A percentile compares a stretch with the other conserved stretches of the same genome.
Conservation (phyloP, 2,329 filamentous ascomycete species). For the Boeremia lycopersici region DNA sequence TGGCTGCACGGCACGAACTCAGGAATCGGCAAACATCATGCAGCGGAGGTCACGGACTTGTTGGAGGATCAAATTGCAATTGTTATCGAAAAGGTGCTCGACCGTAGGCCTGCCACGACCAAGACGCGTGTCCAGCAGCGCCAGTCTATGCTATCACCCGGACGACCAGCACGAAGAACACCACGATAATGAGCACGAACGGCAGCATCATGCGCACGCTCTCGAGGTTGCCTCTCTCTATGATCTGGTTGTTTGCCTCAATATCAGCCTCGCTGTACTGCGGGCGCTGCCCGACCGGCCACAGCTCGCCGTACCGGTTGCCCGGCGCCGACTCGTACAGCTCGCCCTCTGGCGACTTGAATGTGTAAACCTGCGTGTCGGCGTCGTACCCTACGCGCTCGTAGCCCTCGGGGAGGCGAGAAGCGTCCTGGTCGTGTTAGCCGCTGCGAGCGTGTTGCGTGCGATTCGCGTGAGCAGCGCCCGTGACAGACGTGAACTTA, state of each 20-base stretch:
- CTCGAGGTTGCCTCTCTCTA: constrained; percentile 34
- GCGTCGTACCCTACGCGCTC: constrained; percentile 62
- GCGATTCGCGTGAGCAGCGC: background rate
- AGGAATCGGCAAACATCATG: background rate
- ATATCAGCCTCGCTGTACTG: constrained; percentile 21
- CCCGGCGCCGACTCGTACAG: constrained; percentile 60
- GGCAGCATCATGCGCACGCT: constrained; percentile 64
- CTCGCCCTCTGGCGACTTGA: constrained; percentile 56
- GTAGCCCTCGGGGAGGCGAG: constrained; percentile 63
- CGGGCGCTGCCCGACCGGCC: constrained; percentile 22
- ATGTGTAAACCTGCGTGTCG: constrained; percentile 61
- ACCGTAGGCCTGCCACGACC: background rate
- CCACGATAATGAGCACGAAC: constrained; percentile 61
- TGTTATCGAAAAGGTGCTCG: background rate
- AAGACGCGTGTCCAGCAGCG: background rate
- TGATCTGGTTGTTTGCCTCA: constrained; percentile 24
- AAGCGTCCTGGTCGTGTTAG: constrained; percentile 49
- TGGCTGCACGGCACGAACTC: background rate
- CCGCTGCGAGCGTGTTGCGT: background rate
- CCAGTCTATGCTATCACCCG: constrained; percentile 1
- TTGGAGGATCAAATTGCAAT: background rate
- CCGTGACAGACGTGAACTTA: background rate
- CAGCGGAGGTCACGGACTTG: background rate
- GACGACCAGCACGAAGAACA: constrained; percentile 57
- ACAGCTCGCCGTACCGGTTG: constrained; percentile 56